Conservation (phyloP, 768 basidiomycete species). For the Podaxis rugospora region DNA sequence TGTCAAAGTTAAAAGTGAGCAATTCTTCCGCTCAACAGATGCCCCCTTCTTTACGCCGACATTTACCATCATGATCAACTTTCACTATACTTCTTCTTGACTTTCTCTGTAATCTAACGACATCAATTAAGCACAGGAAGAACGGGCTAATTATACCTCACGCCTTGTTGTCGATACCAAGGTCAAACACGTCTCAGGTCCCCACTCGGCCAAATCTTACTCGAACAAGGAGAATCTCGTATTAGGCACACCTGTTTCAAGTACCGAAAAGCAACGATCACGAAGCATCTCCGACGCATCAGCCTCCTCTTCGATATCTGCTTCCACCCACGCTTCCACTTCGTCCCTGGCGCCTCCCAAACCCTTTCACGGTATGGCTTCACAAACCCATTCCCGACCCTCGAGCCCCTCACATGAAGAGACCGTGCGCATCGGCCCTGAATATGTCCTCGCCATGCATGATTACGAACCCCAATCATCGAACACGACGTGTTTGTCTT, state of each 20-base stretch:
- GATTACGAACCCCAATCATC: constrained; percentile 75
- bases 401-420: constrained; percentile 46
- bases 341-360: constrained; percentile 43
- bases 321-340: constrained; percentile 51
- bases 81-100: not conserved
- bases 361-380: constrained; percentile 17
- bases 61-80: constrained; percentile 3
- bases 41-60: not conserved
- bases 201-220: constrained; percentile 25
- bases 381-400: constrained; percentile 25
- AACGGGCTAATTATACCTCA: constrained; percentile 33
- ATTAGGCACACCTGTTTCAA: constrained; percentile 30
- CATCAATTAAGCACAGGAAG: not conserved
- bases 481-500: constrained; percentile 79
- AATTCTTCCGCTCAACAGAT: not conserved
- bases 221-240: constrained; percentile 24
- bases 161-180: constrained; percentile 49
- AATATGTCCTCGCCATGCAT: constrained; percentile 90
- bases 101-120: not conserved
- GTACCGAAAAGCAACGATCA: constrained; percentile 26
- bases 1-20: not conserved
- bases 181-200: constrained; percentile 26
- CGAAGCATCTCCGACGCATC: constrained; percentile 56
- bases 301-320: constrained; percentile 50
- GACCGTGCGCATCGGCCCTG: constrained; percentile 44